phyloP scores from a whole-genome alignment of 2,329 filamentous ascomycete species.

The Microsporum audouinii region DNA sequence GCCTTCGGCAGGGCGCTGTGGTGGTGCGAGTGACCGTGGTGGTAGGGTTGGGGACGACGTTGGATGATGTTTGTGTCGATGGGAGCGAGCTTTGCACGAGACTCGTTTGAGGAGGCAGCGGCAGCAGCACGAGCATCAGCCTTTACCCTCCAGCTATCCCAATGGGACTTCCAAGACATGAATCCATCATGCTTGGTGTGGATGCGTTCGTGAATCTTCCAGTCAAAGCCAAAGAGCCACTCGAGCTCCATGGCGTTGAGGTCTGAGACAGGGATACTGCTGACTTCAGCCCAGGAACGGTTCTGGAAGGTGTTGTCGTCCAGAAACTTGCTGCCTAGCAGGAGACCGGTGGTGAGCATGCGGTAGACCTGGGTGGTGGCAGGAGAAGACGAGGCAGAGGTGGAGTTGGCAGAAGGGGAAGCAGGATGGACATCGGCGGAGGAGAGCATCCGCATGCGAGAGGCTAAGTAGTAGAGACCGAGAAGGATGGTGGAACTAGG shows the following conservation, averaged over 20 bases:
- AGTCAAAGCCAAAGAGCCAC: slow-evolving; percentile 73
- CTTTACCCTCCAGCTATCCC: slow-evolving; percentile 52
- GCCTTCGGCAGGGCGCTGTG: slow-evolving; percentile 34
- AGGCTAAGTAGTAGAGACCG: slow-evolving; percentile 79
- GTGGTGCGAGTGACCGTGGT: not conserved
- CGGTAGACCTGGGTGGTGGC: slow-evolving; percentile 67
- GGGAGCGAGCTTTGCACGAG: slow-evolving; percentile 44
- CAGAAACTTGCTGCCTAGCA: slow-evolving; percentile 88
- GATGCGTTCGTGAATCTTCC: slow-evolving; percentile 77
- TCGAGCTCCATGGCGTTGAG: slow-evolving; percentile 78
- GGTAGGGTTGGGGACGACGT: slow-evolving; percentile 31
- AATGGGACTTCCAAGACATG: slow-evolving; percentile 52
- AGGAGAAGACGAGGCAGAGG: not conserved
- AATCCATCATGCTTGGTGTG: slow-evolving; percentile 60
- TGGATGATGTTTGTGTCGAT: slow-evolving; percentile 55
- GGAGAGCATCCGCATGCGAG: slow-evolving; percentile 66
- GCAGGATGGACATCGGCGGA: slow-evolving; percentile 43
- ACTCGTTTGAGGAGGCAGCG: slow-evolving; percentile 26
- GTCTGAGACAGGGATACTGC: slow-evolving; percentile 72
- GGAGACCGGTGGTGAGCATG: slow-evolving; percentile 70
- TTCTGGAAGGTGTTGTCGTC: slow-evolving; percentile 98
- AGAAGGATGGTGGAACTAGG: slow-evolving; percentile 85
- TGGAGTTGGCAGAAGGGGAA: not conserved
- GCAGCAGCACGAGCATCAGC: slow-evolving; percentile 31
- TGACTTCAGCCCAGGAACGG: slow-evolving; percentile 91